A percentile compares a stretch with the other conserved stretches of the same genome.
Evolutionary conservation across 768 basidiomycete genomes (phyloP).

Genomic region (Leccinum broughii): DNA sequence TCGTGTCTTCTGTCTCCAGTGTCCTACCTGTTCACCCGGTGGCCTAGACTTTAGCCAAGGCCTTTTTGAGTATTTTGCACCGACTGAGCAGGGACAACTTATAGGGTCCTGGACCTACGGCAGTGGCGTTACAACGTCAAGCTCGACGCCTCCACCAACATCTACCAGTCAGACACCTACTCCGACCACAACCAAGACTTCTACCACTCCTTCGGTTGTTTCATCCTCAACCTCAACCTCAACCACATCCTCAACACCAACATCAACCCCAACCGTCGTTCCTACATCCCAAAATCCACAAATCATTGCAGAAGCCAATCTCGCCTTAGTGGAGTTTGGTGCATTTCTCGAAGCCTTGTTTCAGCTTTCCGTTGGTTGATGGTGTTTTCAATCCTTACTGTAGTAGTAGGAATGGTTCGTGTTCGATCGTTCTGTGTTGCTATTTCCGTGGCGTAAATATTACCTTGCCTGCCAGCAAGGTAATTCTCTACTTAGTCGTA

Average conservation of each 20-base stretch:
- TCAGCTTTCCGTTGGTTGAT: constrained; percentile 1
- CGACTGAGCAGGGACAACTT: constrained; percentile 35
- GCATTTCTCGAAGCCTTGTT: constrained; percentile 19
- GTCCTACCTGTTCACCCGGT: constrained; percentile 38
- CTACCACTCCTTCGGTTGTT: constrained; percentile 13
- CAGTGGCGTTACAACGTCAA: constrained; percentile 21
- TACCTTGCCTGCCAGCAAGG: no score
- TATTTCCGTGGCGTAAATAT: constrained; percentile 1
- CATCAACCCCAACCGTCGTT: constrained; percentile 13
- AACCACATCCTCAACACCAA: constrained; percentile 10
- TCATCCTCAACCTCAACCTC: not conserved
- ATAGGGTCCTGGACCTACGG: constrained; percentile 43
- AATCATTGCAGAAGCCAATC: constrained; percentile 22
- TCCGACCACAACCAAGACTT: constrained; percentile 12
- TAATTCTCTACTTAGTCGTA: constrained; percentile 14
- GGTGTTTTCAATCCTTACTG: not conserved
- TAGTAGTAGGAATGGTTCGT: not conserved
- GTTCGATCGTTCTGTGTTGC: not conserved
- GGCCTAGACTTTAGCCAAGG: constrained; percentile 48
- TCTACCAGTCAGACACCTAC: constrained; percentile 25
- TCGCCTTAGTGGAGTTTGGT: constrained; percentile 29
- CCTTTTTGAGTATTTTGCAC: constrained; percentile 46
- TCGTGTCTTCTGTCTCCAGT: constrained; percentile 29
- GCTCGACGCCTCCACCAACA: constrained; percentile 18
- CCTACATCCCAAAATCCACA: constrained; percentile 22